Evolutionary conservation across 2,329 filamentous ascomycete genomes (phyloP).

Genomic region (Exophiala xenobiotica): DNA sequence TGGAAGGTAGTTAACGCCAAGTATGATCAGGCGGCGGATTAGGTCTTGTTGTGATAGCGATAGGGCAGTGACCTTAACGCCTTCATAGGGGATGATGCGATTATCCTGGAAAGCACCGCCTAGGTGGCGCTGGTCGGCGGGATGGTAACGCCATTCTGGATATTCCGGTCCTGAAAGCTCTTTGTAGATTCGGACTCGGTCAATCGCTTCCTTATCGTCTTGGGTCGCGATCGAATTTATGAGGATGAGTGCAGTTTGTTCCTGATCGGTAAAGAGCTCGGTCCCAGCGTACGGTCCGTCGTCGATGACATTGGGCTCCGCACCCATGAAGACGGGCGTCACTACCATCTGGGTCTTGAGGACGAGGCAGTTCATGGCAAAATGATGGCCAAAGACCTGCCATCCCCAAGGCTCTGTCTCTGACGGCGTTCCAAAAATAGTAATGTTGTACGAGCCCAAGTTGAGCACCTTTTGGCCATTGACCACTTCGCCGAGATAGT

Average conservation of each 20-base stretch:
- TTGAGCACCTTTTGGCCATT: conserved; percentile 2
- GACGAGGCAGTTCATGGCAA: conserved; percentile 11
- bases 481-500: conserved; percentile 8
- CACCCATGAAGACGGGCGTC: conserved; percentile 16
- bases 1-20: conserved; percentile 69
- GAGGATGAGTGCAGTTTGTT: conserved; percentile 5
- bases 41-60: conserved; percentile 50
- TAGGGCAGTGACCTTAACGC: conserved; percentile 52
- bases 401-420: conserved; percentile 14
- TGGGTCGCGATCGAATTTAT: neutral
- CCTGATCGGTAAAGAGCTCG: conserved; percentile 13
- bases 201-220: neutral
- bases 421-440: conserved; percentile 10
- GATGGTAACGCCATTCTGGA: conserved; percentile 9
- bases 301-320: conserved; percentile 16
- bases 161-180: conserved; percentile 2
- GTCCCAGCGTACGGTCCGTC: conserved; percentile 7
- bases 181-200: conserved; percentile 3
- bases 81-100: conserved; percentile 70
- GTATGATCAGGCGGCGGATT: conserved; percentile 56
- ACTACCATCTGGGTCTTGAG: conserved; percentile 11
- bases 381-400: conserved; percentile 17
- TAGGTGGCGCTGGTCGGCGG: conserved; percentile 13
- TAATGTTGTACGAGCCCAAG: conserved; percentile 5
- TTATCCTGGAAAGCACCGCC: conserved; percentile 37